Evolutionary conservation across 2,329 filamentous ascomycete species (phyloP).

Genomic region (Sporothrix sp.): DNA sequence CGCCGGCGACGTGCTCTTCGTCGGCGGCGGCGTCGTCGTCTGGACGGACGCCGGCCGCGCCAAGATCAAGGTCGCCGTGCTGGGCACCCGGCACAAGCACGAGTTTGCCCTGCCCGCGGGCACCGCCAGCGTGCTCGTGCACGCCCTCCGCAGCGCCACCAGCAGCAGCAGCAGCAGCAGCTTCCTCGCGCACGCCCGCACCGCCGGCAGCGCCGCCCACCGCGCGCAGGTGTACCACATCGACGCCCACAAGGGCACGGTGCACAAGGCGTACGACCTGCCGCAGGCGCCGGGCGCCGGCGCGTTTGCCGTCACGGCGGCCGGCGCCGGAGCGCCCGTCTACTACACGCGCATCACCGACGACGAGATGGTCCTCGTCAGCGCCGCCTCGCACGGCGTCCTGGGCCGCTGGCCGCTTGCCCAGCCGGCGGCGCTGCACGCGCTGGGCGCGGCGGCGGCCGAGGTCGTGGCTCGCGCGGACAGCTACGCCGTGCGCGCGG

Average conservation of each 20-base stretch:
- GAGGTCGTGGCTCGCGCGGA: constrained; percentile 68
- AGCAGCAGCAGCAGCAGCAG: no score
- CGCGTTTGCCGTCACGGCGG: constrained; percentile 64
- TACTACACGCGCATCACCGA: constrained; percentile 79
- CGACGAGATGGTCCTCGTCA: constrained; percentile 63
- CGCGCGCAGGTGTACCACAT: constrained; percentile 74
- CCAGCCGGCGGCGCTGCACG: constrained; percentile 28
- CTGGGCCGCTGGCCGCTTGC: constrained; percentile 62
- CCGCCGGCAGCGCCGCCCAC: constrained; percentile 44
- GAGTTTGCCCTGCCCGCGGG: constrained; percentile 15
- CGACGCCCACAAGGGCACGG: constrained; percentile 56
- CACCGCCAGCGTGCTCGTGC: constrained; percentile 10
- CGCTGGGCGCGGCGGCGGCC: constrained; percentile 35
- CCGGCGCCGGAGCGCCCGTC: constrained; percentile 64
- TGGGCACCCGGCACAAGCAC: constrained; percentile 49
- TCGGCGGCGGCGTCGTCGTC: constrained; percentile 65
- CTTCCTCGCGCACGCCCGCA: constrained; percentile 78
- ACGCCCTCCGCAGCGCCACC: constrained; percentile 22
- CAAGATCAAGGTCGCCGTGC: constrained; percentile 60
- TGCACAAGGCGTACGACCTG: constrained; percentile 72
- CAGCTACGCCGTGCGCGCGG: constrained; percentile 68
- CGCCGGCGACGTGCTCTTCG: constrained; percentile 58
- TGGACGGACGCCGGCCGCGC: constrained; percentile 58
- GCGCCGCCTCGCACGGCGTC: constrained; percentile 66
- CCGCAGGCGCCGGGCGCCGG: constrained; percentile 61